Conservation (phyloP, 768 basidiomycete genomes). For the Serendipita sp. region DNA sequence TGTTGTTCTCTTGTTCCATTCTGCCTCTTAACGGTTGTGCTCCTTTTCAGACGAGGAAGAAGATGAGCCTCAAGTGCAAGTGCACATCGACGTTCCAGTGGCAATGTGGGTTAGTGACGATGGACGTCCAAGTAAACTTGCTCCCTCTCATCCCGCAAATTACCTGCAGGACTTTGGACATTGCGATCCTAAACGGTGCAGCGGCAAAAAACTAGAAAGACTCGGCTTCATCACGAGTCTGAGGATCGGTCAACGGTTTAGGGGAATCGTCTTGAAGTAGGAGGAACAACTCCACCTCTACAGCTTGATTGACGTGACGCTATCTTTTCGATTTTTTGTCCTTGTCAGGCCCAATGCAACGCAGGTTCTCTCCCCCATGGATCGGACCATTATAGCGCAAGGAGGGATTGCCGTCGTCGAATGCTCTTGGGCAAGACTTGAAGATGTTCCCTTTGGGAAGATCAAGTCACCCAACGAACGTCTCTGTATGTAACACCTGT, state of each 20-base stretch:
- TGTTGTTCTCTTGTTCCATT: no score
- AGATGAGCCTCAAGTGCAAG: constrained; percentile 17
- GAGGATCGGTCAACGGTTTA: constrained; percentile 67
- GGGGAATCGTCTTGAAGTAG: constrained; percentile 89
- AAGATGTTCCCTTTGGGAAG: constrained; percentile 88
- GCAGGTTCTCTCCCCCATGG: constrained; percentile 61
- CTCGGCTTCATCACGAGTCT: constrained; percentile 74
- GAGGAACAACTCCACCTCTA: constrained; percentile 18
- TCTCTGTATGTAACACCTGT: constrained; percentile 38
- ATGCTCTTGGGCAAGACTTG: constrained; percentile 92
- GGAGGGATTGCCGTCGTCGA: constrained; percentile 91
- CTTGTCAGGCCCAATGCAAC: constrained; percentile 62
- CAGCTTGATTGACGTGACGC: not conserved
- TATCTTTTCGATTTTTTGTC: not conserved
- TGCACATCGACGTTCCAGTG: constrained; percentile 45
- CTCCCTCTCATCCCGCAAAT: not conserved
- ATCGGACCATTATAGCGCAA: constrained; percentile 57
- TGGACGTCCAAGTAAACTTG: no score
- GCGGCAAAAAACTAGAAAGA: constrained; percentile 80
- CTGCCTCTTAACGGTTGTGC: no score
- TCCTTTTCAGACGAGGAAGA: constrained; percentile 8
- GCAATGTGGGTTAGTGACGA: constrained; percentile 80
- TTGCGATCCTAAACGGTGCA: constrained; percentile 78
- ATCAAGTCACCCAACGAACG: constrained; percentile 89
- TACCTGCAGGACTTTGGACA: constrained; percentile 85